phyloP scores from a whole-genome alignment of 2,329 filamentous ascomycete genomes.

The Lecanicillium sp. region DNA sequence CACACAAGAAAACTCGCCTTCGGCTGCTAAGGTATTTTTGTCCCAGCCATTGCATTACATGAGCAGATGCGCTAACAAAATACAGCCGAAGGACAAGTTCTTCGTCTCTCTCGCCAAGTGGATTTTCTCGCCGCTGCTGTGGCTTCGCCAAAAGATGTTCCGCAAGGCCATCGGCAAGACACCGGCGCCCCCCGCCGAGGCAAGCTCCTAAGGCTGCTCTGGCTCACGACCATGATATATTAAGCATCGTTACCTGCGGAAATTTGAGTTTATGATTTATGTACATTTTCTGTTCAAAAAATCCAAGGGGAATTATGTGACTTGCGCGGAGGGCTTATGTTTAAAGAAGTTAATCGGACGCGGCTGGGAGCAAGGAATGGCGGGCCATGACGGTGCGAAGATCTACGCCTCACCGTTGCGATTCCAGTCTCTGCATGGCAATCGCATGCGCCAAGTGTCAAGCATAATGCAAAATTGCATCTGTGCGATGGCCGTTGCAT shows the following conservation, averaged over 20 bases:
- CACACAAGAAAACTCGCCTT: neutral
- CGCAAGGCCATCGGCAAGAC: slow-evolving; percentile 2
- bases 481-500: slow-evolving; percentile 4
- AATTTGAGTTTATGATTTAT: slow-evolving; percentile 13
- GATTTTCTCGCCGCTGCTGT: slow-evolving; percentile 13
- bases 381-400: neutral
- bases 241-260: slow-evolving; percentile 10
- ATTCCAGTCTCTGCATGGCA: too few relatives aligned
- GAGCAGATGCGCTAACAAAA: slow-evolving; percentile 1
- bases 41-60: neutral
- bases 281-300: neutral
- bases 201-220: slow-evolving; percentile 10
- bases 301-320: slow-evolving; percentile 6
- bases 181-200: slow-evolving; percentile 1
- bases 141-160: slow-evolving; percentile 12
- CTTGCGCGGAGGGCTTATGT: slow-evolving; percentile 2
- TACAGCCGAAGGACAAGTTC: slow-evolving; percentile 11
- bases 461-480: slow-evolving; percentile 11
- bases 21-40: slow-evolving; percentile 4
- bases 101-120: slow-evolving; percentile 6
- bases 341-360: slow-evolving; percentile 5
- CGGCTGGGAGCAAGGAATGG: neutral
- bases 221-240: slow-evolving; percentile 9
- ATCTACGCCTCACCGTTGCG: neutral
- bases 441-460: neutral